Evolutionary conservation across 352 stramenopile species (phyloP).

Genomic region (Globisporangium iwayamae): DNA sequence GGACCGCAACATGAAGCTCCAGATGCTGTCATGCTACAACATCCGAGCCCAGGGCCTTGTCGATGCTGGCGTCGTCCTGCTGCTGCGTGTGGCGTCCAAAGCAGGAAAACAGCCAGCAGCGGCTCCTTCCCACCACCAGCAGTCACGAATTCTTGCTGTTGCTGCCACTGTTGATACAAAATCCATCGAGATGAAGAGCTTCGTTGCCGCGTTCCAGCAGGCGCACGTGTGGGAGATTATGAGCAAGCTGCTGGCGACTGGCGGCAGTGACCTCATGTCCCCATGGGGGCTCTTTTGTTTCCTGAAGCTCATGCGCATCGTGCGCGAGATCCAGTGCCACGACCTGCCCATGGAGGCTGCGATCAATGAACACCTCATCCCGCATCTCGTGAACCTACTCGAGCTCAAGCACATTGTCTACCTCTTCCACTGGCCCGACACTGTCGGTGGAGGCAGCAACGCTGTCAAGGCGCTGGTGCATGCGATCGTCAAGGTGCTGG

Average conservation of each 20-base stretch:
- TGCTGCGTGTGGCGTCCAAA: conserved; percentile 62
- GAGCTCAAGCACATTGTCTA: conserved; percentile 53
- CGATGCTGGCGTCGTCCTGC: conserved; percentile 57
- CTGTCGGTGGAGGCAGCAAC: conserved; percentile 70
- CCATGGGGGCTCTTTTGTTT: conserved; percentile 84
- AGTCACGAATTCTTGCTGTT: neutral
- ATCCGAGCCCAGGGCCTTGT: conserved; percentile 62
- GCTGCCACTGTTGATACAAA: neutral
- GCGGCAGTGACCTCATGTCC: conserved; percentile 66
- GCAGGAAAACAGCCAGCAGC: conserved; percentile 24
- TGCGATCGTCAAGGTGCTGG: conserved; percentile 82
- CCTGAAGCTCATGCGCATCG: conserved; percentile 71
- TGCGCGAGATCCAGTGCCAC: conserved; percentile 63
- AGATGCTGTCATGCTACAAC: conserved; percentile 66
- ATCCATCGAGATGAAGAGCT: conserved; percentile 30
- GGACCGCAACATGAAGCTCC: conserved; percentile 24
- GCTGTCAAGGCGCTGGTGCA: conserved; percentile 81
- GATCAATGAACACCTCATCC: conserved; percentile 55
- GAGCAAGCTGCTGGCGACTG: conserved; percentile 36
- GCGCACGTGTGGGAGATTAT: conserved; percentile 49
- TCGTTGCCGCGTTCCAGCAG: conserved; percentile 41
- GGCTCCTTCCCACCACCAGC: neutral
- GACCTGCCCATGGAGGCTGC: conserved; percentile 36
- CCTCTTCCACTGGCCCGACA: conserved; percentile 74
- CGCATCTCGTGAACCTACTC: conserved; percentile 56